A percentile compares a stretch with the other conserved stretches of the same genome.
Conservation (phyloP, 371 early-diverging fungal species). For the Syncephalastrum sp. region DNA sequence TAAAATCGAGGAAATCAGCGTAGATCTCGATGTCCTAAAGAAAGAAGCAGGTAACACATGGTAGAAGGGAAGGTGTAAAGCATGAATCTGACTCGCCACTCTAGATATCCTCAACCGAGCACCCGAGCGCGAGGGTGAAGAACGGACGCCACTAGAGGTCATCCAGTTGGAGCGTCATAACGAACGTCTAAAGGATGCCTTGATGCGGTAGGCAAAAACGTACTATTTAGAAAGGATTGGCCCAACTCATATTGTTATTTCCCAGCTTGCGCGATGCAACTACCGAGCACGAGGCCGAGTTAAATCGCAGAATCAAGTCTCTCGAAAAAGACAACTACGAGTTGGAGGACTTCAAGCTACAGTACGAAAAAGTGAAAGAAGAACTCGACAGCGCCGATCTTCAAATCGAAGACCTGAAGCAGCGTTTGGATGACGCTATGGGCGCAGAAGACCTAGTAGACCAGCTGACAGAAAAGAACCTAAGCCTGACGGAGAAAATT, state of each 20-base stretch:
- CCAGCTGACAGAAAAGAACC: slow-evolving; percentile 78
- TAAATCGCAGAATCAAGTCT: slow-evolving; percentile 57
- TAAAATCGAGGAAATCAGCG: slow-evolving; percentile 75
- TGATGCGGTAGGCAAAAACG: slow-evolving; percentile 55
- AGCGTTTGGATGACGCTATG: slow-evolving; percentile 77
- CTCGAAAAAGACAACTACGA: slow-evolving; percentile 70
- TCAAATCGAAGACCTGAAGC: slow-evolving; percentile 82
- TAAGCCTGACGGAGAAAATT: slow-evolving; percentile 67
- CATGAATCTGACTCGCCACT: background rate
- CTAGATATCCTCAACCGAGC: slow-evolving; percentile 40
- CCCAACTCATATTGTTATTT: background rate
- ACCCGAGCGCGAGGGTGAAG: slow-evolving; percentile 30
- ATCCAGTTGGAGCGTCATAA: slow-evolving; percentile 79
- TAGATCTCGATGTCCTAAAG: slow-evolving; percentile 70
- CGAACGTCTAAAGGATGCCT: slow-evolving; percentile 85
- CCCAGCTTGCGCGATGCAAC: slow-evolving; percentile 78
- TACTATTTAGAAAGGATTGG: background rate
- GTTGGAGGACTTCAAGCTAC: slow-evolving; percentile 15
- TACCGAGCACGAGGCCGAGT: slow-evolving; percentile 69
- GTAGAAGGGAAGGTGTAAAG: background rate
- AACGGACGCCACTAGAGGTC: slow-evolving; percentile 57
- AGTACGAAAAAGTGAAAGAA: slow-evolving; percentile 55
- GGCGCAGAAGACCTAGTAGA: slow-evolving; percentile 83
- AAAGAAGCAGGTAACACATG: slow-evolving; percentile 51
- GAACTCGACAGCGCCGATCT: slow-evolving; percentile 65